Evolutionary conservation across 371 early-diverging fungal genomes (phyloP).

Genomic region (Zancudomyces culisetae): DNA sequence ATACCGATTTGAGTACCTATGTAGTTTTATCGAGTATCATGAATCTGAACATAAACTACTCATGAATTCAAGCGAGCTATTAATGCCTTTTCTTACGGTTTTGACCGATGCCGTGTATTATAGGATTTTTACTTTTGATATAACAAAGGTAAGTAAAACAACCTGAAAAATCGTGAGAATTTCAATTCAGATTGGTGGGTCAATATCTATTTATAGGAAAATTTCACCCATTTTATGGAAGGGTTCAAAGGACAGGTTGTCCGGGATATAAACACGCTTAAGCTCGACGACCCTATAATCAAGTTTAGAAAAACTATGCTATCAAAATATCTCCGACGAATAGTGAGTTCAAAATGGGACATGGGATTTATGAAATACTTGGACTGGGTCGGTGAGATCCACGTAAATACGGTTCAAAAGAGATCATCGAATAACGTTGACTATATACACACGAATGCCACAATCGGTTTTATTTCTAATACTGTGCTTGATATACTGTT

Average conservation of each 20-base stretch:
- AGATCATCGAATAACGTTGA: slow-evolving; percentile 61
- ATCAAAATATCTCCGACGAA: slow-evolving; percentile 43
- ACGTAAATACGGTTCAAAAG: slow-evolving; percentile 48
- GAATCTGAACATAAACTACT: slow-evolving; percentile 36
- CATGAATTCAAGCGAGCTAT: slow-evolving; percentile 34
- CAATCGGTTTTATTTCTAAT: slow-evolving; percentile 50
- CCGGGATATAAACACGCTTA: slow-evolving; percentile 27
- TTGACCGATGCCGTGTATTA: slow-evolving; percentile 57
- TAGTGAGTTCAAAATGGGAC: slow-evolving; percentile 56
- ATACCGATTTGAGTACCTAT: slow-evolving; percentile 53
- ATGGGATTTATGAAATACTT: slow-evolving; percentile 52
- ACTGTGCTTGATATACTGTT: slow-evolving; percentile 43
- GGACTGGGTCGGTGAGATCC: slow-evolving; percentile 54
- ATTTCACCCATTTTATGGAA: slow-evolving; percentile 42
- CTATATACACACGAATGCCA: slow-evolving; percentile 56
- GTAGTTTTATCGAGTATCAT: slow-evolving; percentile 44
- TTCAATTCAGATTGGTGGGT: not conserved
- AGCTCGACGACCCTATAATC: slow-evolving; percentile 44
- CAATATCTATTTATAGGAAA: slow-evolving; percentile 15
- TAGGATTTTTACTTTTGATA: slow-evolving; percentile 38
- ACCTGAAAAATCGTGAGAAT: no score
- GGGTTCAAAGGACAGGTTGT: slow-evolving; percentile 25
- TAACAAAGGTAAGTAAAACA: slow-evolving; percentile 24
- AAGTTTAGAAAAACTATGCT: slow-evolving; percentile 66
- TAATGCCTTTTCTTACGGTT: slow-evolving; percentile 49